phyloP scores from a whole-genome alignment of 75 land plant species.

The Adiantum capillusveneris region DNA sequence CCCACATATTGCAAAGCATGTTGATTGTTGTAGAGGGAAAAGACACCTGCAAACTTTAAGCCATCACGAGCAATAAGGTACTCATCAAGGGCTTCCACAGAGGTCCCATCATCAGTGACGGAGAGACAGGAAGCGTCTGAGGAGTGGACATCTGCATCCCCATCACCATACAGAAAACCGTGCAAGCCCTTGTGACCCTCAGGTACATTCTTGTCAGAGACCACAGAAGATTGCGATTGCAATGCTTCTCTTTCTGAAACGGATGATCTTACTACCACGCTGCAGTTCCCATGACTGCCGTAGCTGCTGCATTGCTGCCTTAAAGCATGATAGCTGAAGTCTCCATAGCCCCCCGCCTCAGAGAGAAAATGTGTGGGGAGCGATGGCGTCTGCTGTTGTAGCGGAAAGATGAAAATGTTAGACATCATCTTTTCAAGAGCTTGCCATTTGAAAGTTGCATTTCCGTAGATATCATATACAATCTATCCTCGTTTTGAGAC shows the following conservation, averaged over 20 bases:
- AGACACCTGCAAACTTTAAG: conserved; percentile 39
- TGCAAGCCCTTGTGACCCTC: conserved; percentile 45
- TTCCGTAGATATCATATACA: no score
- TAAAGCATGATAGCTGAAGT: neutral
- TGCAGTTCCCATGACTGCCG: neutral
- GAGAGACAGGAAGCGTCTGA: neutral
- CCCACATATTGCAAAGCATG: conserved; percentile 30
- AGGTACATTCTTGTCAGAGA: conserved; percentile 41
- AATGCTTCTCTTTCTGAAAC: conserved; percentile 1
- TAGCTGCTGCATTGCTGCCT: neutral
- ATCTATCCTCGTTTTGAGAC: no score
- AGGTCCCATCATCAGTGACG: conserved; percentile 33
- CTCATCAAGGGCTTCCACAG: conserved; percentile 18
- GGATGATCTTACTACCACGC: neutral
- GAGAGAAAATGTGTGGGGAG: no score
- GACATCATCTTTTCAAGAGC: no score
- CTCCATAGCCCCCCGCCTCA: no score
- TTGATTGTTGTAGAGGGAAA: conserved; percentile 21
- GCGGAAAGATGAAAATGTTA: no score
- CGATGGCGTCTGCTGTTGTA: no score
- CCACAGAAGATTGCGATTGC: conserved; percentile 23
- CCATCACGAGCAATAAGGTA: conserved; percentile 20
- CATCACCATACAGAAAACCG: conserved; percentile 44
- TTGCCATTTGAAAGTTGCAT: no score
- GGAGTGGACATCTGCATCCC: conserved; percentile 39